Percentiles rank a stretch among this genome's conserved stretches.
These are phyloP conservation scores for Candida quercuum DNA, from an alignment of 805 yeast genomes.

Conservation along the genomic window DNA sequence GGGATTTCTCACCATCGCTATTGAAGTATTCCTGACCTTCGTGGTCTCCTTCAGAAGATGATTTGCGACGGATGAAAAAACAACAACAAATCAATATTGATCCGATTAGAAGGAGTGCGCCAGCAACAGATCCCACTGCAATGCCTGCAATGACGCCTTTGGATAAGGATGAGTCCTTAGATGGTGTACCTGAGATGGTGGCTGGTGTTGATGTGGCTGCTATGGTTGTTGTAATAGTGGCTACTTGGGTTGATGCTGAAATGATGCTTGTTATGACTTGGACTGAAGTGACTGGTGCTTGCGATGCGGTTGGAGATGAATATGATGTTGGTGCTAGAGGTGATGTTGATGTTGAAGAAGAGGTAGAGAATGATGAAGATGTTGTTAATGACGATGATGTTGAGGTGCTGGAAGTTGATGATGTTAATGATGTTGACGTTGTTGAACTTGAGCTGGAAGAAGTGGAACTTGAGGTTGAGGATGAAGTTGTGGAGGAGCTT, in stretches of 20 bases:
- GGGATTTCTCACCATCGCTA: not conserved
- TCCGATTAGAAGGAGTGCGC: constrained; percentile 34
- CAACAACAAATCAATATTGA: constrained; percentile 28
- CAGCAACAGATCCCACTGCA: constrained; percentile 48
- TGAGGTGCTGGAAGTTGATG: constrained; percentile 6
- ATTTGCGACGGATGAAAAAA: constrained; percentile 37
- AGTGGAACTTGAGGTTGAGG: constrained; percentile 1
- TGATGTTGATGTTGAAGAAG: constrained; percentile 14
- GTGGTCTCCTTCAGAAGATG: constrained; percentile 30
- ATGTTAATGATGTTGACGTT: constrained; percentile 9
- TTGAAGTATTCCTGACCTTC: constrained; percentile 25
- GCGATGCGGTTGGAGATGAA: constrained; percentile 6
- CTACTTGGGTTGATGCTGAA: constrained; percentile 12
- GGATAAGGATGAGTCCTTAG: constrained; percentile 6
- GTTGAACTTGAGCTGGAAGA: constrained; percentile 5
- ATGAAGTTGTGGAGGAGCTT: constrained; percentile 10
- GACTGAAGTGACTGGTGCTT: constrained; percentile 5
- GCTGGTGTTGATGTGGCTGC: constrained; percentile 9
- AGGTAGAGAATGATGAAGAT: constrained; percentile 3
- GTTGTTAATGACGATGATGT: constrained; percentile 7
- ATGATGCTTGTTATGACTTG: constrained; percentile 15
- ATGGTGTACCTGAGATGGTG: not conserved
- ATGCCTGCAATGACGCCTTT: constrained; percentile 58
- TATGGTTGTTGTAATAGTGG: constrained; percentile 4
- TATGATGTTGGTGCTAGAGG: constrained; percentile 9